Conservation (phyloP, 2,329 filamentous ascomycete species). For the Ophiostoma australiae region DNA sequence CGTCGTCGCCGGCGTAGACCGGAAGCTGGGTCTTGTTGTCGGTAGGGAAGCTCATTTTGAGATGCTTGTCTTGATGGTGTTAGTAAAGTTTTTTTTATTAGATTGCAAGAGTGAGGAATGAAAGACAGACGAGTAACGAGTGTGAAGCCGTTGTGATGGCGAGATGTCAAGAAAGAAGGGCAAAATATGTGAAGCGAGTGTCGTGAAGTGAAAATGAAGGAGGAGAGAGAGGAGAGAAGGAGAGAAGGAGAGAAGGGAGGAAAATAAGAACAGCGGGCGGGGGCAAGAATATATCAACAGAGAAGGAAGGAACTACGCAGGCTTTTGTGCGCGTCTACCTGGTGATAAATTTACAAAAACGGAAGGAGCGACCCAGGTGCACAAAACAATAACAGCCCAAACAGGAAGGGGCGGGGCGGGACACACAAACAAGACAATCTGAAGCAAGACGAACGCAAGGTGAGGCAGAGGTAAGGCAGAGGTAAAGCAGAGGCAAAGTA, state of each 20-base stretch:
- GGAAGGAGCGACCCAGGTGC: conserved; percentile 23
- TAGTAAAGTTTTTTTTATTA: not conserved
- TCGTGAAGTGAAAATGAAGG: not conserved
- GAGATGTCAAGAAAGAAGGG: not conserved
- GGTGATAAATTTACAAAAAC: conserved; percentile 12
- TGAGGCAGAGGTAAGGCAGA: conserved; percentile 15
- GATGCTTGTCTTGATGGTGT: conserved; percentile 1
- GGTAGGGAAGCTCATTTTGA: conserved; percentile 20
- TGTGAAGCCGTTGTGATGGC: conserved; percentile 10
- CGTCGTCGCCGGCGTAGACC: conserved; percentile 1
- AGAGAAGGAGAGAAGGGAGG: not conserved
- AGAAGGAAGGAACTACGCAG: not conserved
- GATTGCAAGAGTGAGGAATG: not conserved
- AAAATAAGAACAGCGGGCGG: not conserved
- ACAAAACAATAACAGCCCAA: conserved; percentile 20
- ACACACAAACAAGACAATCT: conserved; percentile 15
- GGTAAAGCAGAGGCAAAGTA: not conserved
- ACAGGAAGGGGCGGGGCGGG: conserved; percentile 23
- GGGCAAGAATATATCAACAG: conserved; percentile 1
- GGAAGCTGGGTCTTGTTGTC: conserved; percentile 16
- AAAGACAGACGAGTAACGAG: not conserved
- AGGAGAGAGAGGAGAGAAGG: not conserved
- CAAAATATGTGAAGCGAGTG: not conserved
- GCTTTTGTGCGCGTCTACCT: conserved; percentile 5
- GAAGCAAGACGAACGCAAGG: conserved; percentile 15